Percentiles rank a stretch among this genome's conserved stretches.
These are phyloP conservation scores for Syzygium aqueum DNA, from an alignment of 345 rosid species.

Conservation along the genomic window DNA sequence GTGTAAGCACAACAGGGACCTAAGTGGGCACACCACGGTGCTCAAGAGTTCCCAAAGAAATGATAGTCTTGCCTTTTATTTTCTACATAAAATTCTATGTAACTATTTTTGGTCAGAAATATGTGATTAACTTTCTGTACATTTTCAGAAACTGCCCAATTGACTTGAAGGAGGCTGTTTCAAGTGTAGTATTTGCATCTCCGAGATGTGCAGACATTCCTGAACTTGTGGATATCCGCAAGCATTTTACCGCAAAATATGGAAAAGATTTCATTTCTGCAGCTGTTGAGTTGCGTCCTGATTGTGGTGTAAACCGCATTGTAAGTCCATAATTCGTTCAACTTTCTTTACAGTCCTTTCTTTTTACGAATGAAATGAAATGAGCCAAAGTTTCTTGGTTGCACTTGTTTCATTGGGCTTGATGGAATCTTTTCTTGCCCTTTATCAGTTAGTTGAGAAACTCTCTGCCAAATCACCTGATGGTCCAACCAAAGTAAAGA, in stretches of 20 bases:
- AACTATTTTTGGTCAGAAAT: not conserved
- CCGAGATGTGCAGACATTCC: conserved; percentile 73
- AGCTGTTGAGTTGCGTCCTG: conserved; percentile 67
- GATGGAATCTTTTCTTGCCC: not conserved
- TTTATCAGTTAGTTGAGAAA: conserved; percentile 66
- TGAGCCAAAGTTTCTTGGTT: not conserved
- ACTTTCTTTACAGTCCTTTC: not conserved
- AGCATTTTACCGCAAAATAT: conserved; percentile 71
- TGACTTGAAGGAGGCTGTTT: conserved; percentile 87
- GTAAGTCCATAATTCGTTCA: conserved; percentile 27
- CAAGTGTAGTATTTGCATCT: conserved; percentile 69
- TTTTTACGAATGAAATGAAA: not conserved
- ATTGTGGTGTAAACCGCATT: conserved; percentile 80
- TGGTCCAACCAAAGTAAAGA: conserved; percentile 64
- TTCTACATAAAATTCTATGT: not conserved
- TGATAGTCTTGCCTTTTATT: not conserved
- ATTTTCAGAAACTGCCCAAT: conserved; percentile 67
- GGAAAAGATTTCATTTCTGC: conserved; percentile 79
- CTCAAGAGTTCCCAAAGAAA: not conserved
- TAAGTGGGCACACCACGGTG: not conserved
- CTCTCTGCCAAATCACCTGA: conserved; percentile 79
- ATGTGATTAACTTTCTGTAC: not conserved
- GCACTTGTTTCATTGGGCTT: not conserved
- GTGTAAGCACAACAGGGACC: not conserved
- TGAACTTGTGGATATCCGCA: conserved; percentile 64